Base-by-base conservation (phyloP, 805 yeast genomes). In the Cyberlindnera meyerae region DNA sequence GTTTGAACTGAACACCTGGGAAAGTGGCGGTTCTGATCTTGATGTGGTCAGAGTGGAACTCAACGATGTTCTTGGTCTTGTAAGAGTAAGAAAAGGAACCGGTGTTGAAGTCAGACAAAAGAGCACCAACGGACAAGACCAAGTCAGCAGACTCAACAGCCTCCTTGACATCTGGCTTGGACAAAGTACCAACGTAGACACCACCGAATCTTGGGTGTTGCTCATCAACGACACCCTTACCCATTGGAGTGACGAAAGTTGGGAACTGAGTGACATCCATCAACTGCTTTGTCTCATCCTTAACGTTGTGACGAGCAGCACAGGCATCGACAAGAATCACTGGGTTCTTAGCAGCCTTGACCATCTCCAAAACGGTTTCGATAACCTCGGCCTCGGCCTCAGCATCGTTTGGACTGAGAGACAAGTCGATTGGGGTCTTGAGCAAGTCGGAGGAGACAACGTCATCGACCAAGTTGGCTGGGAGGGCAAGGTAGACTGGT, bases 161-260 rank as follows among this genome's bases (percentile, higher is more conserved):
- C 45, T 73, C 77, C 58, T 78, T 77, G 37, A 82, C 86, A 45
- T 71, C 82, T 42, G 86, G 86, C 40, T 66, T 64, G 14, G 94
- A 80, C 51, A 86, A 66, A n/a, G 82, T 70, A 52, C 95, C 95
- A 40, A 84, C 84, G 60, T 85, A 85, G 40, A 81, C 86, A 63
- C 95, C 95, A 49, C 86, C 87, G 62, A 75, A 85, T 62, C 85
- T 68, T 45, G 77, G 74, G 59, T 77, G 71, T 43, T 70, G 70
- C 64, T 85, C 95, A 61, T 82, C 78, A 50, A 84, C 75, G 18
- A 77, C 69, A 42, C 87, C 82, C 63, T 85, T 85, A 63, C 95
- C 95, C 93, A 85, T 83, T 52, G 95, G 95, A 36, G 95, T 86
- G 39, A 81, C 81, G 62, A 77, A 85, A 33, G 82, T 80, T 31